Evolutionary conservation across 345 rosid species (phyloP), one percentile per base, ranked within the genome.

Genomic region (Euphorbia peplus): DNA sequence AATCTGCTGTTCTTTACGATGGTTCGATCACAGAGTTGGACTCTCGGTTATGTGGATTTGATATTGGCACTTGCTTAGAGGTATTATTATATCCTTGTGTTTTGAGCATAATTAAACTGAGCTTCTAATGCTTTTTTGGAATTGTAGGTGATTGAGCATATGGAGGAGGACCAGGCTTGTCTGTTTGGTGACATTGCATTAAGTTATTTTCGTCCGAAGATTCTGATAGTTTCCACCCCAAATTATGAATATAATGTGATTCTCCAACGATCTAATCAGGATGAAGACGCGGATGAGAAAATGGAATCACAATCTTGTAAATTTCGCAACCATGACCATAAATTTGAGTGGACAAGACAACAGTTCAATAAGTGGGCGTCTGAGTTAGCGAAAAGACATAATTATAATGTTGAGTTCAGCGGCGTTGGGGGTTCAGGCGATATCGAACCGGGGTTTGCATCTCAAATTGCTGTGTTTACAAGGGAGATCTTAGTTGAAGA

Each of bases 271-370:
- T 81, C 86, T 12, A 76, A 54, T 66, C 86, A 79, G 79, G 91
- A 93, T 44, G 91, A 80, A 29, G 90, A 82, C 25, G 76, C 70
- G 0, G 84, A 87, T 8, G 89, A 84, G 73, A 87, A 86, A 72
- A 42, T 67, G 4, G 78, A 68, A 66, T 60, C 78, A 4, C 89
- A 82, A 47, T 72, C 83, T 30, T 84, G 88, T 7, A 88, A 77
- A 24, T 95, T 91, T 64, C 93, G 98, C 69, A 91, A 91, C 85
- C 92, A 89, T 53, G 99, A 91, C 81, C 99, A 95, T 81, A 95
- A 91, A 78, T 95, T 95, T 65, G 99, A 95, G 78, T 95, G 98
- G 99, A 95, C 95, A 11, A 90, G 95, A 57, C 83, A 82, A 76
- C 96, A 91, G 81, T 91, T 95, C 63, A 78, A 82, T 69, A 52